These are phyloP conservation scores for Nakataea oryzae DNA, from an alignment of 2,329 filamentous ascomycete species.

Conservation along the genomic window DNA sequence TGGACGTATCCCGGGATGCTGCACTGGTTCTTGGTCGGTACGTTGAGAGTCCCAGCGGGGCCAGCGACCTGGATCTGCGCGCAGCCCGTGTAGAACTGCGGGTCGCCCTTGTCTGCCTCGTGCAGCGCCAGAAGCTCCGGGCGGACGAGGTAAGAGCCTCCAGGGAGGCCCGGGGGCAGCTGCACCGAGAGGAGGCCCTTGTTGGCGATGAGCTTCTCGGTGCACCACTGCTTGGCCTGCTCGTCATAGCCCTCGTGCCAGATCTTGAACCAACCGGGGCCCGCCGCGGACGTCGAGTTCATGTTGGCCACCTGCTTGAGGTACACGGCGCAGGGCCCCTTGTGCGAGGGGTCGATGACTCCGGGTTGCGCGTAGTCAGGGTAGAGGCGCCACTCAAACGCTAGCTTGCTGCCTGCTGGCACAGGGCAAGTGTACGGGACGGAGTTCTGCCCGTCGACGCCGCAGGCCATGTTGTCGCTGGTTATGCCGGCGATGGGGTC, in stretches of 20 bases:
- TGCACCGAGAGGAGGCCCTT: conserved; percentile 52
- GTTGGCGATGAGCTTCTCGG: conserved; percentile 54
- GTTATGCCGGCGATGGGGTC: conserved; percentile 45
- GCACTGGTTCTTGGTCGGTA: conserved; percentile 39
- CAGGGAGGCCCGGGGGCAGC: conserved; percentile 49
- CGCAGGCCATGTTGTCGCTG: conserved; percentile 60
- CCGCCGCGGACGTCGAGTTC: conserved; percentile 38
- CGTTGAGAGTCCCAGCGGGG: conserved; percentile 32
- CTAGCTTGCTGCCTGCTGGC: conserved; percentile 42
- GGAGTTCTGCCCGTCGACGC: conserved; percentile 29
- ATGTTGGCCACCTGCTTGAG: conserved; percentile 58
- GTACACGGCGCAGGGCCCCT: conserved; percentile 64
- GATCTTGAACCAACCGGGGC: conserved; percentile 69
- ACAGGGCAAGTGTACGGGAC: conserved; percentile 39
- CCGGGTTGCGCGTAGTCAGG: conserved; percentile 43
- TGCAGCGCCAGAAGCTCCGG: conserved; percentile 63
- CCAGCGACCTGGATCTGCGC: conserved; percentile 54
- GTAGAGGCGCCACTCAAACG: conserved; percentile 56
- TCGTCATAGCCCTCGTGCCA: conserved; percentile 58
- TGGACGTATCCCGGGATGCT: conserved; percentile 58
- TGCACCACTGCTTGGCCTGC: conserved; percentile 52
- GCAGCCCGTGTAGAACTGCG: conserved; percentile 67
- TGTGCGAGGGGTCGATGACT: conserved; percentile 49
- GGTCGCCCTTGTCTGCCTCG: conserved; percentile 43
- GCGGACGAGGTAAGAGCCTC: conserved; percentile 61